phyloP scores from a whole-genome alignment of 2,329 filamentous ascomycete genomes.

The Hirsutella minnesotensis region DNA sequence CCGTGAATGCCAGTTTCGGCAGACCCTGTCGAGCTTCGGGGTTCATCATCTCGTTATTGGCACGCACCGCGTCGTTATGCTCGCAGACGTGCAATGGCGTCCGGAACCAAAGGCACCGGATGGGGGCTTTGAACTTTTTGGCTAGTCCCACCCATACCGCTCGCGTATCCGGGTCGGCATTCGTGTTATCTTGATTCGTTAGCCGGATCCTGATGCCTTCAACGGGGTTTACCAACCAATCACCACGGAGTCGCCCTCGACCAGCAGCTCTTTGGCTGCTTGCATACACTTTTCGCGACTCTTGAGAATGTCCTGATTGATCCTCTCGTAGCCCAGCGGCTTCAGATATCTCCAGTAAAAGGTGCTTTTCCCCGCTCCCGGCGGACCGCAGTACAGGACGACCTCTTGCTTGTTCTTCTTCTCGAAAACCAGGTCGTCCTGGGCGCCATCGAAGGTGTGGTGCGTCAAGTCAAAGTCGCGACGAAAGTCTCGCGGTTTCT shows the following conservation, averaged over 20 bases:
- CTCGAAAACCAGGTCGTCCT: conserved; percentile 31
- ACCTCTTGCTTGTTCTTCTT: conserved; percentile 60
- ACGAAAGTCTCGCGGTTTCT: conserved; percentile 51
- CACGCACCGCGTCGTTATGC: conserved; percentile 80
- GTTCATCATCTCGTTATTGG: conserved; percentile 61
- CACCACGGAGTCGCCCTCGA: conserved; percentile 55
- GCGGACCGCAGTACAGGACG: conserved; percentile 78
- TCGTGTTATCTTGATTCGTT: conserved; percentile 77
- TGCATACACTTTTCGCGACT: conserved; percentile 60
- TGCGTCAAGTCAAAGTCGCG: conserved; percentile 59
- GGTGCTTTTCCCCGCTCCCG: conserved; percentile 83
- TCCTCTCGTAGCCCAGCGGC: conserved; percentile 66
- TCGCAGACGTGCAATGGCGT: conserved; percentile 57
- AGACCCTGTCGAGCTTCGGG: conserved; percentile 67
- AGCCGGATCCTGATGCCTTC: conserved; percentile 3
- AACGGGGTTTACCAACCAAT: conserved; percentile 49
- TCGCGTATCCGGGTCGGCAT: conserved; percentile 67
- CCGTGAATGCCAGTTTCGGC: conserved; percentile 68
- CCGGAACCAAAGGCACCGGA: conserved; percentile 79
- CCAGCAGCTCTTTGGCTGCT: conserved; percentile 53
- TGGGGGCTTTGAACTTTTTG: conserved; percentile 54
- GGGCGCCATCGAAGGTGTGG: conserved; percentile 32
- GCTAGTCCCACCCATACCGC: conserved; percentile 70
- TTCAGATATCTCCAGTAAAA: conserved; percentile 73
- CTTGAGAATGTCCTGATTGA: conserved; percentile 87